Conservation (phyloP, 1,139 yeast genomes). For the Taphrina flavorubra region DNA sequence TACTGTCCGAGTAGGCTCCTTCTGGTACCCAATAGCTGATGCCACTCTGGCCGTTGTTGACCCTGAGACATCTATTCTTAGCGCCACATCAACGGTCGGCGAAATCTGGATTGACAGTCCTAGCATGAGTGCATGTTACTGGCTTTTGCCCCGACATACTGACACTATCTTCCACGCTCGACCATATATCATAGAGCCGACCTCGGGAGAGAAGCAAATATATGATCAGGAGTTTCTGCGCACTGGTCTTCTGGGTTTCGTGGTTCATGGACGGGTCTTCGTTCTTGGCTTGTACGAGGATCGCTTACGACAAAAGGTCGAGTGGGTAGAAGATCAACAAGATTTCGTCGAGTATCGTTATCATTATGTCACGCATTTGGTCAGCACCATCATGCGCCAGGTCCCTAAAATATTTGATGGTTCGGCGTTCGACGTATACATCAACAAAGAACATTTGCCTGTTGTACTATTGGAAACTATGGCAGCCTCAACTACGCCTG, state of each 20-base stretch:
- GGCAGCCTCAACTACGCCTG: slow-evolving; percentile 58
- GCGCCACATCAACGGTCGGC: slow-evolving; percentile 81
- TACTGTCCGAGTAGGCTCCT: slow-evolving; percentile 79
- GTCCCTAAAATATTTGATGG: slow-evolving; percentile 79
- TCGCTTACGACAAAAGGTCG: slow-evolving; percentile 69
- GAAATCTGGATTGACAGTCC: slow-evolving; percentile 97
- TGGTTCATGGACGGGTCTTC: slow-evolving; percentile 82
- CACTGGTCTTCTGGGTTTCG: slow-evolving; percentile 89
- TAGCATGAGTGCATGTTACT: slow-evolving; percentile 84
- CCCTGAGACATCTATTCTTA: slow-evolving; percentile 78
- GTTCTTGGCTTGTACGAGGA: slow-evolving; percentile 91
- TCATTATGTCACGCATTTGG: slow-evolving; percentile 84
- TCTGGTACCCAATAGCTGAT: slow-evolving; percentile 93
- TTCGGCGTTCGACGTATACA: slow-evolving; percentile 73
- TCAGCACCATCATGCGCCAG: slow-evolving; percentile 77
- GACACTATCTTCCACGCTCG: slow-evolving; percentile 80
- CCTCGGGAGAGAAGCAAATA: slow-evolving; percentile 28
- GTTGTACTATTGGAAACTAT: slow-evolving; percentile 88
- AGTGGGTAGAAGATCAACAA: slow-evolving; percentile 49
- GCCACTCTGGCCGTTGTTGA: slow-evolving; percentile 92
- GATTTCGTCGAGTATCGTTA: slow-evolving; percentile 56
- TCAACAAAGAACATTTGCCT: slow-evolving; percentile 84
- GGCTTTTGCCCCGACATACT: slow-evolving; percentile 74
- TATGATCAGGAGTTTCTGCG: slow-evolving; percentile 67
- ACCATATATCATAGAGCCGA: slow-evolving; percentile 35